Evolutionary conservation across 192 early-diverging fungal species (phyloP).

Genomic region (Coemansia sp.): DNA sequence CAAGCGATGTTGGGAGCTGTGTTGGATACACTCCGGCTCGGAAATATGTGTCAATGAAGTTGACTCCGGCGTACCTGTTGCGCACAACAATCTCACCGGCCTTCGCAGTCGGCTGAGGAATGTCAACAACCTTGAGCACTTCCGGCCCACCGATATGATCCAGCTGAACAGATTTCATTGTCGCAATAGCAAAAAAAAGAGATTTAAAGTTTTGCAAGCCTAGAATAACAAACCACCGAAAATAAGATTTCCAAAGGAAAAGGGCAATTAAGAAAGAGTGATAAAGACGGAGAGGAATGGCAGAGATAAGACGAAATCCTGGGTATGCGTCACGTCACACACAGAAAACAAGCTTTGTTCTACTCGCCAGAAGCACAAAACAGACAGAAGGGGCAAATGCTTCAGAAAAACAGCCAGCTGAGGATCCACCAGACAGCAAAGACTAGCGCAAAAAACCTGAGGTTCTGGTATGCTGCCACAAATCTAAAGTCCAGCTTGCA

Average conservation of each 20-base stretch:
- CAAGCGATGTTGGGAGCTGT: slow-evolving; percentile 66
- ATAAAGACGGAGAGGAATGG: neutral
- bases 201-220: neutral
- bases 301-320: neutral
- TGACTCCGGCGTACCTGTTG: slow-evolving; percentile 78
- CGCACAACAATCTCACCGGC: slow-evolving; percentile 68
- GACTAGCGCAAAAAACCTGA: slow-evolving; percentile 28
- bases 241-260: neutral
- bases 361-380: neutral
- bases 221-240: neutral
- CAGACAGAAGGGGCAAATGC: neutral
- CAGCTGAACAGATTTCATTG: slow-evolving; percentile 57
- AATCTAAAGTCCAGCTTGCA: slow-evolving; percentile 44
- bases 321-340: no score
- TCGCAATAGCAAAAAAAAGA: neutral
- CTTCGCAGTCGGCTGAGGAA: slow-evolving; percentile 55
- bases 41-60: slow-evolving; percentile 91
- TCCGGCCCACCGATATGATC: slow-evolving; percentile 60
- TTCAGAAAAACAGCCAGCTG: slow-evolving; percentile 16
- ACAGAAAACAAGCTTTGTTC: neutral
- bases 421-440: slow-evolving; percentile 16
- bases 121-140: slow-evolving; percentile 55
- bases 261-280: neutral
- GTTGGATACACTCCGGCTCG: slow-evolving; percentile 75
- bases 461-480: slow-evolving; percentile 39